Percentiles rank a stretch among this genome's conserved stretches.
Evolutionary conservation across 768 basidiomycete species (phyloP).

Genomic region (Lactarius hatsudake): DNA sequence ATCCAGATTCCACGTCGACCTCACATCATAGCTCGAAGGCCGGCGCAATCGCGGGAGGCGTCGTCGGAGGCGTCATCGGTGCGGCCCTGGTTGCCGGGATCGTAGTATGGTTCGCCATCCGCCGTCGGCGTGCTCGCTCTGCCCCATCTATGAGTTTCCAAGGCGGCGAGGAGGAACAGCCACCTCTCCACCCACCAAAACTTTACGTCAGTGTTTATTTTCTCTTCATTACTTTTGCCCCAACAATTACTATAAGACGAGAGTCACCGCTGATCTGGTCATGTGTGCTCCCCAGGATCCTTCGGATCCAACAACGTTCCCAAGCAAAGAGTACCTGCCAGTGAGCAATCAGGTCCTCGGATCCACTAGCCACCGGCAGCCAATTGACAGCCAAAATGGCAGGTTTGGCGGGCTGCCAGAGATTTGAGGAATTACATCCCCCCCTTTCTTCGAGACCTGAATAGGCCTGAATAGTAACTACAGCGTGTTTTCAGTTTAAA

Average conservation of each 20-base stretch:
- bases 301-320: conserved; percentile 27
- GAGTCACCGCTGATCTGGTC: neutral
- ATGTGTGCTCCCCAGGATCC: conserved; percentile 20
- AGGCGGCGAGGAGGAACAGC: neutral
- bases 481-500: neutral
- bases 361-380: neutral
- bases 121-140: conserved; percentile 32
- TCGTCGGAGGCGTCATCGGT: conserved; percentile 51
- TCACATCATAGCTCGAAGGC: conserved; percentile 33
- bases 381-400: neutral
- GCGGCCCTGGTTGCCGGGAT: conserved; percentile 42
- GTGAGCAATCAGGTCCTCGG: neutral
- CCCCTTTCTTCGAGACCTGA: neutral
- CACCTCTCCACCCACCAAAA: conserved; percentile 3
- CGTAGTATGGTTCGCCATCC: conserved; percentile 40
- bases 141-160: conserved; percentile 16
- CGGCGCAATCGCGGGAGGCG: conserved; percentile 63
- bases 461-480: neutral
- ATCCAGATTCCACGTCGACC: neutral
- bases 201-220: conserved; percentile 16
- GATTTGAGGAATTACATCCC: conserved; percentile 6
- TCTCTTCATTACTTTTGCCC: neutral
- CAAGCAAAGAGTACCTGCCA: conserved; percentile 3
- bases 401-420: conserved; percentile 19
- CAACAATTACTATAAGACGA: neutral